Percentiles rank a stretch among this genome's conserved stretches.
phyloP scores from a whole-genome alignment of 805 yeast species.

The Candida nemodendra region DNA sequence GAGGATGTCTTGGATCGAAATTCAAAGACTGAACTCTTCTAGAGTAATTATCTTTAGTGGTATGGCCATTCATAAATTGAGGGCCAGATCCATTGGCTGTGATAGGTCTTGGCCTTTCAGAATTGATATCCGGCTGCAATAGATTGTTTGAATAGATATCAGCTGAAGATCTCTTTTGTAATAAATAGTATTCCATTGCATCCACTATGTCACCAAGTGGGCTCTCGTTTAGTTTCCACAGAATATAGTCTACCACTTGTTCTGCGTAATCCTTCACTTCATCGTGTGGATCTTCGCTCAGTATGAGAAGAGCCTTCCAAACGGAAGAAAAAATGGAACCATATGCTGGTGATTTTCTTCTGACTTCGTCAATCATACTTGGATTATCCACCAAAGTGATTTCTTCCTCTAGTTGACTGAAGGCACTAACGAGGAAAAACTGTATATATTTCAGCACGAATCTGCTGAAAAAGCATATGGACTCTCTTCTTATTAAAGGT shows the following conservation, averaged over 20 bases:
- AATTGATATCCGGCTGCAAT: not conserved
- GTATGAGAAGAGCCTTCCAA: constrained; percentile 80
- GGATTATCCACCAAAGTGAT: constrained; percentile 63
- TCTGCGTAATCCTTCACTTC: constrained; percentile 76
- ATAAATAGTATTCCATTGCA: constrained; percentile 63
- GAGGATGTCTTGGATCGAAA: constrained; percentile 11
- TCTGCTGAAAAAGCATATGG: constrained; percentile 71
- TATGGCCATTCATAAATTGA: constrained; percentile 2
- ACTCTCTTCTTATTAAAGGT: constrained; percentile 82
- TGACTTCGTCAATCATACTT: constrained; percentile 57
- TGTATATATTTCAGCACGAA: constrained; percentile 67
- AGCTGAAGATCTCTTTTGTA: constrained; percentile 42
- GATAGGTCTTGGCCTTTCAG: constrained; percentile 10
- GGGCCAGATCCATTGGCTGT: constrained; percentile 9
- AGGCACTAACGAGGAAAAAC: constrained; percentile 84
- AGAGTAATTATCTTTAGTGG: not conserved
- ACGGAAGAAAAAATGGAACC: constrained; percentile 83
- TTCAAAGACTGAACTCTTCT: constrained; percentile 28
- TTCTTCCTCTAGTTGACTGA: constrained; percentile 80
- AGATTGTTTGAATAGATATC: not conserved
- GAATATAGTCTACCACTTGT: constrained; percentile 69
- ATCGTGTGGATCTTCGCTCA: constrained; percentile 84
- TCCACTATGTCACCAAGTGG: constrained; percentile 62
- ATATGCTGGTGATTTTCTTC: constrained; percentile 73
- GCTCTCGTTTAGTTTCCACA: constrained; percentile 61